phyloP scores from a whole-genome alignment of 2,329 filamentous ascomycete species.

The Aureobasidium musti region DNA sequence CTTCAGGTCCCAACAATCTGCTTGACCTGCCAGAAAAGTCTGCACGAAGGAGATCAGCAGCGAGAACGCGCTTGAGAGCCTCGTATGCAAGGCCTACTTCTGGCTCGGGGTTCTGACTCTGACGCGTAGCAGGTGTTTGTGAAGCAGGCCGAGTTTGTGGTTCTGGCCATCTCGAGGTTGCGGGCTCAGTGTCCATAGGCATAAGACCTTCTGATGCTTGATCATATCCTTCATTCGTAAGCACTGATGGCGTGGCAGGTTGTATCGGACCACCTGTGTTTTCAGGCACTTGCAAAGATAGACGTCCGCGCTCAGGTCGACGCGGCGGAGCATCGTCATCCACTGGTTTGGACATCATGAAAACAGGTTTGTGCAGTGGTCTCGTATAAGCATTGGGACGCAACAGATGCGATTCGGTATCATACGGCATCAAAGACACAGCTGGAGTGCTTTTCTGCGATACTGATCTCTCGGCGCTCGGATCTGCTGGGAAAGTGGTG shows the following conservation, averaged over 20 bases:
- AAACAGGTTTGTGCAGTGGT: constrained; percentile 32
- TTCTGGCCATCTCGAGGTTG: background rate
- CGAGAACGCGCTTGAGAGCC: constrained; percentile 49
- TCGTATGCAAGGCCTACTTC: constrained; percentile 43
- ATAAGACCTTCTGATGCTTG: constrained; percentile 32
- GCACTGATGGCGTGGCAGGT: constrained; percentile 61
- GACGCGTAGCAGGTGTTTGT: constrained; percentile 6
- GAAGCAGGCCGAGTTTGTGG: background rate
- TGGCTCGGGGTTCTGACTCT: constrained; percentile 1
- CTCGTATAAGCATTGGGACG: constrained; percentile 39
- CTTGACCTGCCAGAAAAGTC: constrained; percentile 44
- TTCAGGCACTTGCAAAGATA: constrained; percentile 61
- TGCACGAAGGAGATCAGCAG: constrained; percentile 52
- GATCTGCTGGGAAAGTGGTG: constrained; percentile 67
- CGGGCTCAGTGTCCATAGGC: constrained; percentile 29
- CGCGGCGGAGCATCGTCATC: constrained; percentile 4
- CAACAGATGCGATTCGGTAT: constrained; percentile 36
- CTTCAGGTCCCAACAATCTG: constrained; percentile 50
- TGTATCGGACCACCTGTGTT: constrained; percentile 62
- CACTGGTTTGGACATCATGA: constrained; percentile 17
- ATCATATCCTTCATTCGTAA: constrained; percentile 54
- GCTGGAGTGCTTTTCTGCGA: constrained; percentile 20
- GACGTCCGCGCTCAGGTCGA: constrained; percentile 26
- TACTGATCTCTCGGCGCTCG: constrained; percentile 38
- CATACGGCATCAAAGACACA: constrained; percentile 19